Evolutionary conservation across 2,329 filamentous ascomycete genomes (phyloP).

Genomic region (Aspergillus sergii): DNA sequence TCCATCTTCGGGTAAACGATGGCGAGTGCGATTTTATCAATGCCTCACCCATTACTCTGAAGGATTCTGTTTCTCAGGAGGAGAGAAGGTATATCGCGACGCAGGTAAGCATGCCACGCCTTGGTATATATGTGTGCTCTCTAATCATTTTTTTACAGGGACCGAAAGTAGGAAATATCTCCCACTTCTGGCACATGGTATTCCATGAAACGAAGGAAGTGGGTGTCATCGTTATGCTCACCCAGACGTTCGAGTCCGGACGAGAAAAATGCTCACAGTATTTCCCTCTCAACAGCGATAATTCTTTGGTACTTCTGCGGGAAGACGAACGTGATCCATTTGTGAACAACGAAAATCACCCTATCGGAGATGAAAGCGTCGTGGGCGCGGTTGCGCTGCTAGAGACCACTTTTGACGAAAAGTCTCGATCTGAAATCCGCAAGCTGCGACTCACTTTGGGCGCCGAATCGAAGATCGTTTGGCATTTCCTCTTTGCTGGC

Average conservation of each 20-base stretch:
- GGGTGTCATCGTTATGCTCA: slow-evolving; percentile 91
- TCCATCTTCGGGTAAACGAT: slow-evolving; percentile 76
- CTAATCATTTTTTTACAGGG: slow-evolving; percentile 53
- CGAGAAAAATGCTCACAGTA: slow-evolving; percentile 88
- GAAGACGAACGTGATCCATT: slow-evolving; percentile 39
- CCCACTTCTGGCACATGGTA: slow-evolving; percentile 95
- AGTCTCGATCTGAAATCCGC: slow-evolving; percentile 68
- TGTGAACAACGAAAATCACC: slow-evolving; percentile 61
- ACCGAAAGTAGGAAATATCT: slow-evolving; percentile 73
- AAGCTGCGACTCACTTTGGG: slow-evolving; percentile 62
- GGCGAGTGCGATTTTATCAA: slow-evolving; percentile 79
- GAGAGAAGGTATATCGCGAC: slow-evolving; percentile 80
- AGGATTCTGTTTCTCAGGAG: slow-evolving; percentile 50
- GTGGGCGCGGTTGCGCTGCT: slow-evolving; percentile 68
- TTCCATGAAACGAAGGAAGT: slow-evolving; percentile 75
- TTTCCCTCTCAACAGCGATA: slow-evolving; percentile 66
- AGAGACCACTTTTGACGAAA: slow-evolving; percentile 57
- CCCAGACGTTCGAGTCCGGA: slow-evolving; percentile 77
- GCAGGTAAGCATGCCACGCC: slow-evolving; percentile 55
- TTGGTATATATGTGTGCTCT: neutral
- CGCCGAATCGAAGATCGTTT: slow-evolving; percentile 65
- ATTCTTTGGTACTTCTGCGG: slow-evolving; percentile 50
- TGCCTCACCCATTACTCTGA: slow-evolving; percentile 70
- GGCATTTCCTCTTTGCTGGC: slow-evolving; percentile 80
- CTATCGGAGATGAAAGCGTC: slow-evolving; percentile 66